These are phyloP conservation scores for Tulasnella sp. DNA, from an alignment of 768 basidiomycete species.

Conservation along the genomic window DNA sequence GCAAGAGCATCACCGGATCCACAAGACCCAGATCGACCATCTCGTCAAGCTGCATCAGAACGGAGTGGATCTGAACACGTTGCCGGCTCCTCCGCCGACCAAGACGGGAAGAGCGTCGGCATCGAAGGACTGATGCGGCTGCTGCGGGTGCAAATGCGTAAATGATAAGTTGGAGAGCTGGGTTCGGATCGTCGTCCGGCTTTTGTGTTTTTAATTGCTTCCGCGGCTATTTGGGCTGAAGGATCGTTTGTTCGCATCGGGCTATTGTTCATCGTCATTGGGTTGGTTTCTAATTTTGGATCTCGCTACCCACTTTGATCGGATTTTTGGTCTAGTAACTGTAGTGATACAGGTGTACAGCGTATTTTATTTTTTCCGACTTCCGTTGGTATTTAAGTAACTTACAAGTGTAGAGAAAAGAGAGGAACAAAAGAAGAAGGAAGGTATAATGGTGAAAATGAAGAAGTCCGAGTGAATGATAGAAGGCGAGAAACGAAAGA, in stretches of 20 bases:
- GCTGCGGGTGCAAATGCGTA: neutral
- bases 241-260: neutral
- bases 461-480: neutral
- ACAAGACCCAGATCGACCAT: conserved; percentile 68
- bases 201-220: too few species aligned
- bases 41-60: neutral
- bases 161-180: neutral
- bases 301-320: neutral
- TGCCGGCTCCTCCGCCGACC: neutral
- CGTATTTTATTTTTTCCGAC: neutral
- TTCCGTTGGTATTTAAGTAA: neutral
- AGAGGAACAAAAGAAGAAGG: neutral
- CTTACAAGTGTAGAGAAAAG: neutral
- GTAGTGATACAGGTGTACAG: neutral
- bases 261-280: neutral
- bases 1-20: conserved; percentile 86
- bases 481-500: neutral
- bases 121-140: neutral
- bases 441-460: neutral
- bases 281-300: neutral
- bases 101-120: neutral
- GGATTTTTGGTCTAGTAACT: neutral
- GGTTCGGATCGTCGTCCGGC: too few species aligned
- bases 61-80: conserved; percentile 3
- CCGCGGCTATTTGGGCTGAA: too few species aligned